Evolutionary conservation across 2,329 filamentous ascomycete genomes (phyloP).

Genomic region (Thielaviopsis ethacetica): DNA sequence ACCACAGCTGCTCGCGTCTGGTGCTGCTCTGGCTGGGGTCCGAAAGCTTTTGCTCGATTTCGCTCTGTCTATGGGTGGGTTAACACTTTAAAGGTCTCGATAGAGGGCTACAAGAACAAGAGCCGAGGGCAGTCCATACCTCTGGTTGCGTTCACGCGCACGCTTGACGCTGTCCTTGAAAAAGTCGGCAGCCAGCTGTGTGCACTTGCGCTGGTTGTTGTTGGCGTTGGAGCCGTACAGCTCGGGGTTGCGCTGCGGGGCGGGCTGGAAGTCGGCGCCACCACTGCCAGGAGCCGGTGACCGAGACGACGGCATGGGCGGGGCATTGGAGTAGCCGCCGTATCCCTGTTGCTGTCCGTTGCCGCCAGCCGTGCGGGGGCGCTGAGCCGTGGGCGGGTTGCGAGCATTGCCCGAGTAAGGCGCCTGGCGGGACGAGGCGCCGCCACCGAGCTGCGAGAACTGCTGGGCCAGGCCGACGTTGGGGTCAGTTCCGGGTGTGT

Average conservation of each 20-base stretch:
- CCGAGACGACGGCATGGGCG: conserved; percentile 46
- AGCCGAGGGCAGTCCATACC: conserved; percentile 35
- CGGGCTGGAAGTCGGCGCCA: conserved; percentile 57
- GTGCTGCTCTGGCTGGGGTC: conserved; percentile 59
- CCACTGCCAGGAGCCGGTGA: conserved; percentile 31
- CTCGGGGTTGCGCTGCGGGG: conserved; percentile 75
- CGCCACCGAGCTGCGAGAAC: conserved; percentile 75
- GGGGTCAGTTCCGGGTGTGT: conserved; percentile 55
- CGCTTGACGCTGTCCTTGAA: conserved; percentile 98
- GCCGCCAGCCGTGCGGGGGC: conserved; percentile 71
- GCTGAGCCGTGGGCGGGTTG: conserved; percentile 47
- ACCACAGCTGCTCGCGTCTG: conserved; percentile 71
- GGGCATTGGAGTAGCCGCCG: conserved; percentile 45
- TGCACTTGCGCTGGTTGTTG: conserved; percentile 56
- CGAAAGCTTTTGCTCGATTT: conserved; percentile 72
- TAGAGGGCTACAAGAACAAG: too few relatives aligned
- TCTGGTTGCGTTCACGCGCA: conserved; percentile 84
- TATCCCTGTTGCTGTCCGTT: conserved; percentile 45
- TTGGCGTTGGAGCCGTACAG: conserved; percentile 50
- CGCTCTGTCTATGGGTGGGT: conserved; percentile 54
- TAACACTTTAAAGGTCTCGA: not conserved
- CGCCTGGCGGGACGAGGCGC: conserved; percentile 46
- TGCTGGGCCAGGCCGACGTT: conserved; percentile 88
- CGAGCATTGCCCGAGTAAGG: conserved; percentile 45
- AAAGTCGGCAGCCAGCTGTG: conserved; percentile 65